phyloP scores from a whole-genome alignment of 768 basidiomycete species.

The Pleurotus tuoliensis region DNA sequence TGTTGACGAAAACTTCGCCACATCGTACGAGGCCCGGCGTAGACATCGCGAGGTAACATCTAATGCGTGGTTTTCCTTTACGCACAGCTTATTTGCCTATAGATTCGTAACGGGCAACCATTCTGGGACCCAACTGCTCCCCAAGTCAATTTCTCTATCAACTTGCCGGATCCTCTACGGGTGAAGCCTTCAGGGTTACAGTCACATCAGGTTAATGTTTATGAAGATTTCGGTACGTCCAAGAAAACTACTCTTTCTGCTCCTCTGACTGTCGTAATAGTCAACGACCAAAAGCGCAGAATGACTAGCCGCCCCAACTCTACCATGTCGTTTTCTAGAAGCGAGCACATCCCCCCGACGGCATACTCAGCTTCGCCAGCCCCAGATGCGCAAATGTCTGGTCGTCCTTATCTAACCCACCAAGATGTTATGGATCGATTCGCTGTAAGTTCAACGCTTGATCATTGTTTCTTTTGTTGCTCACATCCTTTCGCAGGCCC shows the following conservation, averaged over 20 bases:
- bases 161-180: conserved; percentile 84
- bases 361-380: conserved; percentile 62
- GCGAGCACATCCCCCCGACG: conserved; percentile 18
- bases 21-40: conserved; percentile 79
- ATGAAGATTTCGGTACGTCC: conserved; percentile 85
- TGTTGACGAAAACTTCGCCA: conserved; percentile 83
- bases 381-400: conserved; percentile 45
- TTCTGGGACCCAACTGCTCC: conserved; percentile 89
- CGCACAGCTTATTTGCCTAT: conserved; percentile 1
- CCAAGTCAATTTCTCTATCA: conserved; percentile 62
- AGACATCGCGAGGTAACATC: conserved; percentile 74
- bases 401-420: conserved; percentile 50
- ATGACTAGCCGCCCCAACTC: conserved; percentile 67
- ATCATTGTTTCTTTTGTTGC: background rate
- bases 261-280: conserved; percentile 22
- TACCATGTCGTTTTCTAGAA: conserved; percentile 55
- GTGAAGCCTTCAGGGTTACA: conserved; percentile 82
- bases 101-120: conserved; percentile 66
- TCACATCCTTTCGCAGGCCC: conserved; percentile 22
- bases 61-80: no score
- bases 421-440: conserved; percentile 91
- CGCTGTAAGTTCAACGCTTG: conserved; percentile 40
- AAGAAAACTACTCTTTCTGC: background rate
- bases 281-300: conserved; percentile 55
- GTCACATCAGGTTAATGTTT: conserved; percentile 78